Evolutionary conservation across 2,329 filamentous ascomycete species (phyloP), one percentile per base, ranked within the genome.

Genomic region (Xylariaceae sp.): DNA sequence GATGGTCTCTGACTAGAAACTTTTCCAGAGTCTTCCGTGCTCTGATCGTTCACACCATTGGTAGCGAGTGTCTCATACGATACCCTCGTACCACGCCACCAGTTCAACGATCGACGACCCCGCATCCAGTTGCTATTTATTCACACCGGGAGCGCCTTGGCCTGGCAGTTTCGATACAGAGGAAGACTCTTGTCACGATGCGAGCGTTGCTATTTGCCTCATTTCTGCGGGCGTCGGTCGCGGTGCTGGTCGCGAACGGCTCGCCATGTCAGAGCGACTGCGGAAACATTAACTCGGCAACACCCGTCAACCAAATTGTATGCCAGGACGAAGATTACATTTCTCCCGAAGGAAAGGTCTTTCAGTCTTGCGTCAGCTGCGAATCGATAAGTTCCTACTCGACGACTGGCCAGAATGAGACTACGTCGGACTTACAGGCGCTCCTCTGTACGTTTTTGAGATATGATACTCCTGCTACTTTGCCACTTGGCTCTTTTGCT

Each of bases 231-330:
- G 47, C 58, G 23, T 57, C 62, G 7, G 37, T 61, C 4, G 71
- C 72, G 65, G 74, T 0, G 72, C 72, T 51, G 49, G 49, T 51
- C 49, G 49, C 49, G 11, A 30, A 51, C 23, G 49, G 49, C 39
- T 85, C 82, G 18, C 76, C 79, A 13, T 85, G 82, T 71, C 70
- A 73, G 41, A 70, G 72, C 30, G 71, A 75, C 39, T 85, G 82
- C 69, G 82, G 82, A 68, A 85, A 85, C 59, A 77, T 80, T 3
- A 74, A 81, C 44, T 71, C 74, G 10, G 65, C 72, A 4, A 84
- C 81, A 0, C 73, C 77, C 1, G 48, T 64, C 3, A 72, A 74
- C 56, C 81, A 84, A 62, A 72, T 84, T 47, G 76, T 77, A 48
- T 85, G 82, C 71, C 64, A 72, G 2, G 74, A 80, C 39, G 63